phyloP scores from a whole-genome alignment of 352 stramenopile genomes.

The Phytophthora kernoviae region DNA sequence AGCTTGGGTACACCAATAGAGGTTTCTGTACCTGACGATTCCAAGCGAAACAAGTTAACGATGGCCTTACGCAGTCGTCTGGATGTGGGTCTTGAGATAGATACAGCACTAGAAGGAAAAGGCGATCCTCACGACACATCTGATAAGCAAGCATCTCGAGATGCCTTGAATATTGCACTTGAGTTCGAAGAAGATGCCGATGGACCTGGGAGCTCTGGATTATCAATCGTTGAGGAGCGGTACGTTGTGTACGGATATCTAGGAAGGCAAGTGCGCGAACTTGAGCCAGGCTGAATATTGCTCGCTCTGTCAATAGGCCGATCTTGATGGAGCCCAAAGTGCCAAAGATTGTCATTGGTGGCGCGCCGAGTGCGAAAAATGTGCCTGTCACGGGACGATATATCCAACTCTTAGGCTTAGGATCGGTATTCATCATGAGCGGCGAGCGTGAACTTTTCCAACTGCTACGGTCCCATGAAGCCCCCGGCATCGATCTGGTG shows the following conservation, averaged over 20 bases:
- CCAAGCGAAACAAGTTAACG: slow-evolving; percentile 7
- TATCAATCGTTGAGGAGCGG: slow-evolving; percentile 16
- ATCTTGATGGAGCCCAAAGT: slow-evolving; percentile 51
- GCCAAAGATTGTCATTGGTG: slow-evolving; percentile 65
- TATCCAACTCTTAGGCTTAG: slow-evolving; percentile 72
- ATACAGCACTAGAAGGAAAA: slow-evolving; percentile 5
- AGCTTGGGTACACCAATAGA: slow-evolving; percentile 18
- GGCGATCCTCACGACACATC: slow-evolving; percentile 12
- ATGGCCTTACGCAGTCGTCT: slow-evolving; percentile 1
- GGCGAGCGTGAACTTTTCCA: slow-evolving; percentile 45
- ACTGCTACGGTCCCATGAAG: slow-evolving; percentile 37
- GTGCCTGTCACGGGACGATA: slow-evolving; percentile 62
- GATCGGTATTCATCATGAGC: slow-evolving; percentile 45
- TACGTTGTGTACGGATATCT: slow-evolving; percentile 3
- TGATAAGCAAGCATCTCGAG: slow-evolving; percentile 14
- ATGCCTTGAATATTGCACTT: slow-evolving; percentile 36
- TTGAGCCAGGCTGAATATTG: background rate
- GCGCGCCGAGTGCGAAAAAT: slow-evolving; percentile 38
- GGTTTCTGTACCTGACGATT: slow-evolving; percentile 13
- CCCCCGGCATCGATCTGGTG: slow-evolving; percentile 57
- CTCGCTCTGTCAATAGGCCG: slow-evolving; percentile 18
- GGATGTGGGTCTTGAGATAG: slow-evolving; percentile 13
- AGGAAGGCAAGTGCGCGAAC: background rate
- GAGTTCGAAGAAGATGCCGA: slow-evolving; percentile 44
- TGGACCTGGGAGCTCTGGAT: background rate